Evolutionary conservation across 768 basidiomycete genomes (phyloP), one percentile per base, ranked within the genome.

Genomic region (Hygrophoropsis aurantiaca): DNA sequence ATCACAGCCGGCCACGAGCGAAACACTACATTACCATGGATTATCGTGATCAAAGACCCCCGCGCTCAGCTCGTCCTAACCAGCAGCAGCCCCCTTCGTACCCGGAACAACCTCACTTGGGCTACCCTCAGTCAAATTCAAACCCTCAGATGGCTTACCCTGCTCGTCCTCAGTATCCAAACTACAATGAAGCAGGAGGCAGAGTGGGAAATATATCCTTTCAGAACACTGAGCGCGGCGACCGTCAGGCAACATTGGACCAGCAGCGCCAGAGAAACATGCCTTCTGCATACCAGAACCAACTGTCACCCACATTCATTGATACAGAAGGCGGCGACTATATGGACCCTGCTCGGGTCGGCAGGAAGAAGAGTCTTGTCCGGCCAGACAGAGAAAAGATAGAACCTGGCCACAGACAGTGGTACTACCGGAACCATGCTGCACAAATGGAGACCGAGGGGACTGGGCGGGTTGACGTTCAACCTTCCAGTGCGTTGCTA

Each of bases 361-460:
- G 74, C 48, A 73, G 97, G 62, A 97, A 97, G 77, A 94, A 94
- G 77, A 90, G 86, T 62, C 77, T 99, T 15, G 90, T 97, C 44
- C 74, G 79, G 46, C 95, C 95, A 4, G 95, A 99, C 67, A 75
- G 95, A 47, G 94, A 97, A 74, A 92, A 94, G 75, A 90, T 97
- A 56, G 94, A 97, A 59, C 93, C 94, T 9, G 83, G 84, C 34
- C 93, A 97, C 73, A 80, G 93, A 41, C 85, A 94, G 58, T 98
- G 87, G 85, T 88, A 97, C 69, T 98, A 98, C 69, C 83, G 90
- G 44, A 82, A 77, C 47, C 93, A 90, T 68, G 90, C 90, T 16
- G 86, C 87, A 19, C 81, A 84, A 62, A 71, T 89, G 60, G 82
- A 85, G 66, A 74, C 85, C 46, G 83, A 88, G 58, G 77, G 81